These are phyloP conservation scores for Paramecium sonneborni DNA, from an alignment of 73 alveolate species.

Conservation along the genomic window DNA sequence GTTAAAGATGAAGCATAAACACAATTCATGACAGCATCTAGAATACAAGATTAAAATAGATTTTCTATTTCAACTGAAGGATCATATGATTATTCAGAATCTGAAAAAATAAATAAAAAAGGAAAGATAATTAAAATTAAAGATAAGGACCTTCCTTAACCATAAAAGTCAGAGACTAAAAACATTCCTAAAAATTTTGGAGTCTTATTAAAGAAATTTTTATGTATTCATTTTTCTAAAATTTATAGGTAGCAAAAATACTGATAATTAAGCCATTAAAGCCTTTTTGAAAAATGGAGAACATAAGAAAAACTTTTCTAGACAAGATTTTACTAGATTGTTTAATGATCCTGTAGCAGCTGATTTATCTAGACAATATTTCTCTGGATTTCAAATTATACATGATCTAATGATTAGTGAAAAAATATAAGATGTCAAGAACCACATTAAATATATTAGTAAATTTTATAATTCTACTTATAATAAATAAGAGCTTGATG, in stretches of 20 bases:
- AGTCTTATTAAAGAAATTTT: not conserved
- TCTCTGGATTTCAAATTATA: not conserved
- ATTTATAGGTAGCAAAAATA: not conserved
- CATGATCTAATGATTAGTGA: conserved; percentile 1
- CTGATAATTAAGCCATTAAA: not conserved
- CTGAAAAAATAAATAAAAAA: not conserved
- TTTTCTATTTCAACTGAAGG: not conserved
- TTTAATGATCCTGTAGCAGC: not conserved
- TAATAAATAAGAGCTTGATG: not conserved
- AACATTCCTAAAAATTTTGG: conserved; percentile 28
- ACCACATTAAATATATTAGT: conserved; percentile 23
- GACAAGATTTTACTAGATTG: conserved; percentile 27
- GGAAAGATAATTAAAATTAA: not conserved
- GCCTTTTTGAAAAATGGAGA: conserved; percentile 30
- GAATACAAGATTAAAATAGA: not conserved
- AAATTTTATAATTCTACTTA: not conserved
- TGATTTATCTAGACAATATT: not conserved
- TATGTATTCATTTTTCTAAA: not conserved
- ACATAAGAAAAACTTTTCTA: not conserved
- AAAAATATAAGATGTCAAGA: conserved; percentile 9
- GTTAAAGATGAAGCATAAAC: not conserved
- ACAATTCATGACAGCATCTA: not conserved
- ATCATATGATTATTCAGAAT: not conserved
- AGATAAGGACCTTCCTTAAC: not conserved
- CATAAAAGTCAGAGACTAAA: not conserved